Conservation (phyloP, 768 basidiomycete species). For the Gloeopeniophorella convolvens region DNA sequence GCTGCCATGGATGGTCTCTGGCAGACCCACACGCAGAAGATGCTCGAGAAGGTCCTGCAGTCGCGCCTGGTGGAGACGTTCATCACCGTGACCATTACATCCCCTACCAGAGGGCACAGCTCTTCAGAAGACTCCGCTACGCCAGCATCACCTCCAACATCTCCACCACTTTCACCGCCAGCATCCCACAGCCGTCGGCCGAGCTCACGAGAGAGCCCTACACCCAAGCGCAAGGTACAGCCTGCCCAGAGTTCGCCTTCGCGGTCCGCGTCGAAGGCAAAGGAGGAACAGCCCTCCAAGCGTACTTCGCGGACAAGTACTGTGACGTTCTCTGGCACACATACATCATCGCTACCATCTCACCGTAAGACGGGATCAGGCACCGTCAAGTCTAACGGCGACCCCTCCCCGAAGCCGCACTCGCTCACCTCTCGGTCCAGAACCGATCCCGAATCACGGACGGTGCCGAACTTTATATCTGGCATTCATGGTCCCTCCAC, state of each 20-base stretch:
- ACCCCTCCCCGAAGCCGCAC: conserved; percentile 4
- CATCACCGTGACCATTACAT: conserved; percentile 44
- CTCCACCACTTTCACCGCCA: not conserved
- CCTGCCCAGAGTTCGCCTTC: not conserved
- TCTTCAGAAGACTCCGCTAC: not conserved
- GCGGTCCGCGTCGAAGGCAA: not conserved
- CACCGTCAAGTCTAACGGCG: not conserved
- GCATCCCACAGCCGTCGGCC: not conserved
- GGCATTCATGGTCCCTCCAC: conserved; percentile 77
- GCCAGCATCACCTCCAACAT: not conserved
- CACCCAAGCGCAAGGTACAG: conserved; percentile 5
- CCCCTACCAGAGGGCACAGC: not conserved
- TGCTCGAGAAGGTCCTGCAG: conserved; percentile 61
- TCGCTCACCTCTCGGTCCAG: conserved; percentile 2
- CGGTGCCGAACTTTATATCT: conserved; percentile 66
- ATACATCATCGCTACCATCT: not conserved
- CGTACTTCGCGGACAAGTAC: conserved; percentile 1
- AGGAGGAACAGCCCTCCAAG: conserved; percentile 4
- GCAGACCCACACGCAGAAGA: conserved; percentile 58
- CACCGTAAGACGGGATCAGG: not conserved
- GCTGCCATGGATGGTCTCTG: conserved; percentile 31
- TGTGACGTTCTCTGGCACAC: not conserved
- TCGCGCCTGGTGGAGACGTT: conserved; percentile 78
- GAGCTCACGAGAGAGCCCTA: conserved; percentile 6
- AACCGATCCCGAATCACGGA: conserved; percentile 15